Conservation (phyloP, 768 basidiomycete species). For the Rubroboletus satanas region DNA sequence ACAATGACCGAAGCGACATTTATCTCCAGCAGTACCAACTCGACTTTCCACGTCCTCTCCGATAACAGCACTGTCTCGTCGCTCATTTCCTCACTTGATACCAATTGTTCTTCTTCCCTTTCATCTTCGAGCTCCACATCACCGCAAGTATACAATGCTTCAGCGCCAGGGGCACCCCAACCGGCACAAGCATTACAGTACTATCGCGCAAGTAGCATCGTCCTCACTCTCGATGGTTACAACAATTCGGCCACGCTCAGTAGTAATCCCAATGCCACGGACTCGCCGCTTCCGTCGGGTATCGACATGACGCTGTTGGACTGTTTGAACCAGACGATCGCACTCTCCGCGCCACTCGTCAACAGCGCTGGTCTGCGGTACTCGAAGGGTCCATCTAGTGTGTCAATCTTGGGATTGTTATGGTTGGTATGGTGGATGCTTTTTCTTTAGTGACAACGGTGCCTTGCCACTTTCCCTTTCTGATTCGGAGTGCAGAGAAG, state of each 20-base stretch:
- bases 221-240: conserved; percentile 60
- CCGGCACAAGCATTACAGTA: conserved; percentile 64
- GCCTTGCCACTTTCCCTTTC: not conserved
- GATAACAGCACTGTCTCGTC: conserved; percentile 46
- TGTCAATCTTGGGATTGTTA: conserved; percentile 10
- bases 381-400: conserved; percentile 1
- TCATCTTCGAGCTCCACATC: conserved; percentile 32
- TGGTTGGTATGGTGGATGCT: conserved; percentile 20
- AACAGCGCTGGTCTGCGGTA: conserved; percentile 29
- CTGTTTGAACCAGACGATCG: conserved; percentile 65
- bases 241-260: conserved; percentile 55
- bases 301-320: conserved; percentile 48
- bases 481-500: too few relatives aligned
- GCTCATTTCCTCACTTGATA: conserved; percentile 39
- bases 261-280: conserved; percentile 36
- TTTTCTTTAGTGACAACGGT: not conserved
- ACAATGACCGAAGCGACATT: conserved; percentile 38
- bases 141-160: conserved; percentile 30
- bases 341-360: conserved; percentile 52
- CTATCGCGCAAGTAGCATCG: conserved; percentile 63
- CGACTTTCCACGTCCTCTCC: conserved; percentile 45
- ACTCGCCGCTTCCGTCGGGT: conserved; percentile 48
- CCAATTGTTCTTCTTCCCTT: conserved; percentile 43
- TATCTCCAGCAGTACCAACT: conserved; percentile 35
- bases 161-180: conserved; percentile 25